Evolutionary conservation across 352 stramenopile genomes (phyloP).

Genomic region (Globisporangium iwayamae): DNA sequence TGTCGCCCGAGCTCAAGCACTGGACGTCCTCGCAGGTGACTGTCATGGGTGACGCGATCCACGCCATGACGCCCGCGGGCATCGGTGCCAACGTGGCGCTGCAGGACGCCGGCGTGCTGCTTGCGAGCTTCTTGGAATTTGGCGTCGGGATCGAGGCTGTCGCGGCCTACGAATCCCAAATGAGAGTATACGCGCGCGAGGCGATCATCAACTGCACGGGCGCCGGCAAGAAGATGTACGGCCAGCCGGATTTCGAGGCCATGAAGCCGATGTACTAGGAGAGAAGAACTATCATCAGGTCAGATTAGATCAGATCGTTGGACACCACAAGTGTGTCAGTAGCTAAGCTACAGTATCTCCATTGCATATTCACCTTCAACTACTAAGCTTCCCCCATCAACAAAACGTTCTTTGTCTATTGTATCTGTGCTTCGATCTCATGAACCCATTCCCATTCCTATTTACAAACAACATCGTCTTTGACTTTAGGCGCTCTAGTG

Average conservation of each 20-base stretch:
- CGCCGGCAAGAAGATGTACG: conserved; percentile 12
- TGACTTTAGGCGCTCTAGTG: no score
- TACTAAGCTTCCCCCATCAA: no score
- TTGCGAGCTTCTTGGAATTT: background rate
- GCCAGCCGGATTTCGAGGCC: conserved; percentile 10
- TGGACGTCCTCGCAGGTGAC: conserved; percentile 7
- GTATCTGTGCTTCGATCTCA: no score
- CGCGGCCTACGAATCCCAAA: conserved; percentile 4
- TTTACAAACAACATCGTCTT: no score
- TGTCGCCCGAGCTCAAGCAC: conserved; percentile 6
- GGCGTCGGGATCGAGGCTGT: background rate
- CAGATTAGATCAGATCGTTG: no score
- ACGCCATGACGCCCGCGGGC: conserved; percentile 12
- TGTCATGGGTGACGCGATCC: conserved; percentile 12
- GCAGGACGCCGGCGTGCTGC: conserved; percentile 8
- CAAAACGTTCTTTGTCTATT: no score
- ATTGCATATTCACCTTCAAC: no score
- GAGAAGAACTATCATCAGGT: no score
- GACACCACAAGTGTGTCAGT: no score
- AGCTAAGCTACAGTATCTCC: no score
- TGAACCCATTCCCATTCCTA: no score
- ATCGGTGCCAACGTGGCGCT: conserved; percentile 11
- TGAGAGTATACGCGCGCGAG: conserved; percentile 8
- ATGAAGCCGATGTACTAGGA: conserved; percentile 5
- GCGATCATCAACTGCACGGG: background rate